These are phyloP conservation scores for Tricholoma bakamatsutake DNA, from an alignment of 768 basidiomycete species.

Conservation along the genomic window DNA sequence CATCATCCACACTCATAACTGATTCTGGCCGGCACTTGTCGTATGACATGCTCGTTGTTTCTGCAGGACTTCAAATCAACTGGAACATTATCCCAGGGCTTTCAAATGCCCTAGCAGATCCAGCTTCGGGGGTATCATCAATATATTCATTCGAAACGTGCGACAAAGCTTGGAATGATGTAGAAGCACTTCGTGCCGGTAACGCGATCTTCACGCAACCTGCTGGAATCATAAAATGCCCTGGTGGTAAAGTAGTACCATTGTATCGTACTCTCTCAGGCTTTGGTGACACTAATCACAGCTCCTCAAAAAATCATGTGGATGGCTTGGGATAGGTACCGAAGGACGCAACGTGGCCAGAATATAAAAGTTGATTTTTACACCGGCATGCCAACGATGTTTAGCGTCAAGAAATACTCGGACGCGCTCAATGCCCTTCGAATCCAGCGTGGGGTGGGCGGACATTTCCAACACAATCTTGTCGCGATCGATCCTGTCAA, in stretches of 20 bases:
- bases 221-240: slow-evolving; percentile 88
- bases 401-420: slow-evolving; percentile 93
- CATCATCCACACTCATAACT: slow-evolving; percentile 67
- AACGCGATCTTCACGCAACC: slow-evolving; percentile 95
- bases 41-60: slow-evolving; percentile 87
- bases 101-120: slow-evolving; percentile 70
- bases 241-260: slow-evolving; percentile 52
- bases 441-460: slow-evolving; percentile 73
- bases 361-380: slow-evolving; percentile 71
- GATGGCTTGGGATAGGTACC: slow-evolving; percentile 89
- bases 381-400: slow-evolving; percentile 96
- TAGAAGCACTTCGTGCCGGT: slow-evolving; percentile 69
- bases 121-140: slow-evolving; percentile 76
- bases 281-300: slow-evolving; percentile 19
- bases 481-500: slow-evolving; percentile 63
- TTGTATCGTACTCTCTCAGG: background rate
- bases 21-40: slow-evolving; percentile 59
- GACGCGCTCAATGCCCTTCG: slow-evolving; percentile 79
- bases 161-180: slow-evolving; percentile 84
- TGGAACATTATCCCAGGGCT: slow-evolving; percentile 74
- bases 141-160: slow-evolving; percentile 90
- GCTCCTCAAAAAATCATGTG: slow-evolving; percentile 94
- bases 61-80: slow-evolving; percentile 84
- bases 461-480: slow-evolving; percentile 78
- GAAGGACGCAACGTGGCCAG: slow-evolving; percentile 49